Conservation (phyloP, 305 asterid species). For the Fraxinus velutina region DNA sequence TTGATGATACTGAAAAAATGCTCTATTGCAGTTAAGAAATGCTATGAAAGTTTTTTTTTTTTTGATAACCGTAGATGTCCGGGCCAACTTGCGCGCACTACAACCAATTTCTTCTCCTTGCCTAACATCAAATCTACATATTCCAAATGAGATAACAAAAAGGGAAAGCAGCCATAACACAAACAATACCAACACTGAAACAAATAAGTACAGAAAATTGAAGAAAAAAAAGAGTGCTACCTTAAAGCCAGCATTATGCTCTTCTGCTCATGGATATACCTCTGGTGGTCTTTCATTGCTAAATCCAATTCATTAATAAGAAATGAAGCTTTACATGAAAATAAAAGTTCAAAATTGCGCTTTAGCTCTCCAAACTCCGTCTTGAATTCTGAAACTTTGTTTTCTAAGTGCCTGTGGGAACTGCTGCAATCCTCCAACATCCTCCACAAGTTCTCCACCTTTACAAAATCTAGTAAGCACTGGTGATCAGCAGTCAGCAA, state of each 20-base stretch:
- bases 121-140: not conserved
- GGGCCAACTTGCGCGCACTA: not conserved
- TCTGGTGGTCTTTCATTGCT: slow-evolving; percentile 64
- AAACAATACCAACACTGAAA: not conserved
- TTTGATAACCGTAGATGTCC: too few species aligned
- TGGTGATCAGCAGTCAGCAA: slow-evolving; percentile 57
- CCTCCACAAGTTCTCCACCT: slow-evolving; percentile 77
- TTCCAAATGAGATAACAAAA: not conserved
- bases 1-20: not conserved
- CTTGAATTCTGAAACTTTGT: slow-evolving; percentile 78
- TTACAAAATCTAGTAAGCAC: slow-evolving; percentile 79
- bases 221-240: slow-evolving; percentile 36
- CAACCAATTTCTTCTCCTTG: not conserved
- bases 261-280: slow-evolving; percentile 66
- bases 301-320: slow-evolving; percentile 63
- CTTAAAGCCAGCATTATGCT: slow-evolving; percentile 93
- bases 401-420: slow-evolving; percentile 87
- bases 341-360: slow-evolving; percentile 63
- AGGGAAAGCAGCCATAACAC: not conserved
- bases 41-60: not conserved
- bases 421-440: slow-evolving; percentile 68
- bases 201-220: not conserved
- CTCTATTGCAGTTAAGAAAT: not conserved
- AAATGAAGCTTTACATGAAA: slow-evolving; percentile 64
- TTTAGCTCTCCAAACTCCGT: slow-evolving; percentile 81